phyloP scores from a whole-genome alignment of 1,139 yeast species.

The Arxiozyma slooffiae region DNA sequence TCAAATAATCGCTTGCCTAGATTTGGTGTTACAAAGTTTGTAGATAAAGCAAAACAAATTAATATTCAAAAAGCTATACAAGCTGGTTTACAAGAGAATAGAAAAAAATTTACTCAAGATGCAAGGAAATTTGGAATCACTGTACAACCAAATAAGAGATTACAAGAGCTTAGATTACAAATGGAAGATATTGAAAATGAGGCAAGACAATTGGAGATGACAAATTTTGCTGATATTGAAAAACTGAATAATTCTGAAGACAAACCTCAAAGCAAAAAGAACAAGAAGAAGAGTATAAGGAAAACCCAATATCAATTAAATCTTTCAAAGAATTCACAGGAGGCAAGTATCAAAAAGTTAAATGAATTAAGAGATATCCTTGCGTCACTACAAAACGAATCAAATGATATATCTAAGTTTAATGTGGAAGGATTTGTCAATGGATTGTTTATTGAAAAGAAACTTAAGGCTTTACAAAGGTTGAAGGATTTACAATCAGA shows the following conservation, averaged over 20 bases:
- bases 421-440: slow-evolving; percentile 42
- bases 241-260: slow-evolving; percentile 19
- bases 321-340: slow-evolving; percentile 1
- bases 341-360: slow-evolving; percentile 35
- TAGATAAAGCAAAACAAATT: slow-evolving; percentile 17
- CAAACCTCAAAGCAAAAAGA: slow-evolving; percentile 7
- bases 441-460: slow-evolving; percentile 50
- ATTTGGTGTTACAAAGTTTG: background rate
- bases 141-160: slow-evolving; percentile 63
- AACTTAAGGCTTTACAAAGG: slow-evolving; percentile 56
- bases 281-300: slow-evolving; percentile 2
- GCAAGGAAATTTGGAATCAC: slow-evolving; percentile 35
- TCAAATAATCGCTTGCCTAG: background rate
- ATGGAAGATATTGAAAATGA: slow-evolving; percentile 79
- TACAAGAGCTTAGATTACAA: slow-evolving; percentile 66
- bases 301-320: background rate
- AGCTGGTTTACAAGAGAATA: slow-evolving; percentile 32
- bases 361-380: slow-evolving; percentile 49
- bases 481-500: slow-evolving; percentile 52
- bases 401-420: slow-evolving; percentile 63
- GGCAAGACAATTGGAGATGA: slow-evolving; percentile 81
- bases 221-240: slow-evolving; percentile 52
- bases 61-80: slow-evolving; percentile 31
- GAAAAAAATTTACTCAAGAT: slow-evolving; percentile 23
- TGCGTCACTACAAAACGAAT: slow-evolving; percentile 55